Percentiles rank a stretch among this genome's conserved stretches.
Evolutionary conservation across 257 asterid species (phyloP).

Genomic region (Handroanthus guayacan): DNA sequence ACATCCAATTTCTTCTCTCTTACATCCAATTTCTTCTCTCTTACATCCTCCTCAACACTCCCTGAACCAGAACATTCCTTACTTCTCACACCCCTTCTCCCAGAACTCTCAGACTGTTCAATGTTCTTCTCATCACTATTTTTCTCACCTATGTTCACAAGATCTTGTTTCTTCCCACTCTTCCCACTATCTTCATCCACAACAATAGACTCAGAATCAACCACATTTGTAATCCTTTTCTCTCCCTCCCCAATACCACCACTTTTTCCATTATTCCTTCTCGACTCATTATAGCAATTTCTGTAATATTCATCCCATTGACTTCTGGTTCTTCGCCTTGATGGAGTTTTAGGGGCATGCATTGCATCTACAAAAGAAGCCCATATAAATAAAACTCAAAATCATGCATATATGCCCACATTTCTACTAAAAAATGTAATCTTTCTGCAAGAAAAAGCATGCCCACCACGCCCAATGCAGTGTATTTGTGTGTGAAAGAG

Average conservation of each 20-base stretch:
- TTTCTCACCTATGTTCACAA: constrained; percentile 4
- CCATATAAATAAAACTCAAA: neutral
- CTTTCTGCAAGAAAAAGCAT: neutral
- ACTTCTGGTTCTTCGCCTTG: constrained; percentile 41
- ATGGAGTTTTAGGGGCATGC: neutral
- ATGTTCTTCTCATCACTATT: neutral
- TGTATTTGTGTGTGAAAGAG: neutral
- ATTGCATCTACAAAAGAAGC: constrained; percentile 33
- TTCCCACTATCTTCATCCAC: neutral
- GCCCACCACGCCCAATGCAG: neutral
- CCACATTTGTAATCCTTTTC: neutral
- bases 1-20: constrained; percentile 23
- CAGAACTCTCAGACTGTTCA: constrained; percentile 3
- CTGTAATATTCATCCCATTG: constrained; percentile 33
- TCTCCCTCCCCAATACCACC: neutral
- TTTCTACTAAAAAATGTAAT: neutral
- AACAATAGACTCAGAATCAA: neutral
- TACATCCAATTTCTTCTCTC: constrained; percentile 13
- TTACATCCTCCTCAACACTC: neutral
- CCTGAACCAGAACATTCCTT: neutral
- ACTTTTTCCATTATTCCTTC: neutral
- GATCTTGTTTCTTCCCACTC: constrained; percentile 7
- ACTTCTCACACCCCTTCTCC: constrained; percentile 2
- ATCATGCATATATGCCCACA: neutral
- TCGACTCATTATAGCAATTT: neutral